A percentile compares a stretch with the other conserved stretches of the same genome.
Conservation (phyloP, 495 filamentous ascomycete genomes). For the Trichocladium uniseriatum region DNA sequence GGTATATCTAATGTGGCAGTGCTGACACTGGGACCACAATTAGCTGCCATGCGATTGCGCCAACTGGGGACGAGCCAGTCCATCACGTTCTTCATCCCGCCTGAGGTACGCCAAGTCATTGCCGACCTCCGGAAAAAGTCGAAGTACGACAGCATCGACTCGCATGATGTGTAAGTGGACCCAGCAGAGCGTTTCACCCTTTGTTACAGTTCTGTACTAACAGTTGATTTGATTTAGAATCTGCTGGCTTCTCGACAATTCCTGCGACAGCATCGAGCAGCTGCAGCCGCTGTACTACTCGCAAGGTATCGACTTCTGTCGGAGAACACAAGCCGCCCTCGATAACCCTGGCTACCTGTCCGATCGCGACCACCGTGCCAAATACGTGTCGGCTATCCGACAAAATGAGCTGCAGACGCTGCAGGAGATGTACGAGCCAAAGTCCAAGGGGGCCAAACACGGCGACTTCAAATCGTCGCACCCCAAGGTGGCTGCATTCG, state of each 20-base stretch:
- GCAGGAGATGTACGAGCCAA: slow-evolving; percentile 27
- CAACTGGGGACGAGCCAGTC: slow-evolving; percentile 30
- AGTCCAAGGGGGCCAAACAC: slow-evolving; percentile 3
- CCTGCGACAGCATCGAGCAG: slow-evolving; percentile 47
- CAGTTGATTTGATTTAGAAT: slow-evolving; percentile 16
- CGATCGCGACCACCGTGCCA: slow-evolving; percentile 2
- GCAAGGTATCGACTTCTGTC: slow-evolving; percentile 50
- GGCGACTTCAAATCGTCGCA: slow-evolving; percentile 8
- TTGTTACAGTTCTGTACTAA: background rate
- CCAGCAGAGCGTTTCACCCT: no score
- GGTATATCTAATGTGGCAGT: no score
- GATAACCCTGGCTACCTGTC: slow-evolving; percentile 16
- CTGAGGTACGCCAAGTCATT: slow-evolving; percentile 42
- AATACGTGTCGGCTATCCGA: slow-evolving; percentile 19
- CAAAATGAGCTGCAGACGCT: slow-evolving; percentile 33
- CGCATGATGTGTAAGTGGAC: slow-evolving; percentile 37
- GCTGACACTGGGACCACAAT: no score
- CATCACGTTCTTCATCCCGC: slow-evolving; percentile 31
- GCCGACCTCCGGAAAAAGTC: slow-evolving; percentile 25
- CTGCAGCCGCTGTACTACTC: slow-evolving; percentile 46
- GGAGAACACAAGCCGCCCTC: slow-evolving; percentile 25
- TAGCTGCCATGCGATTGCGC: slow-evolving; percentile 37
- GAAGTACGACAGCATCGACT: slow-evolving; percentile 24
- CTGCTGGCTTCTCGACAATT: slow-evolving; percentile 52
- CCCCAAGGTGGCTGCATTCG: slow-evolving; percentile 17